Evolutionary conservation across 768 basidiomycete species (phyloP), one percentile per base, ranked within the genome.

Genomic region (Podaxis mareebaensis): DNA sequence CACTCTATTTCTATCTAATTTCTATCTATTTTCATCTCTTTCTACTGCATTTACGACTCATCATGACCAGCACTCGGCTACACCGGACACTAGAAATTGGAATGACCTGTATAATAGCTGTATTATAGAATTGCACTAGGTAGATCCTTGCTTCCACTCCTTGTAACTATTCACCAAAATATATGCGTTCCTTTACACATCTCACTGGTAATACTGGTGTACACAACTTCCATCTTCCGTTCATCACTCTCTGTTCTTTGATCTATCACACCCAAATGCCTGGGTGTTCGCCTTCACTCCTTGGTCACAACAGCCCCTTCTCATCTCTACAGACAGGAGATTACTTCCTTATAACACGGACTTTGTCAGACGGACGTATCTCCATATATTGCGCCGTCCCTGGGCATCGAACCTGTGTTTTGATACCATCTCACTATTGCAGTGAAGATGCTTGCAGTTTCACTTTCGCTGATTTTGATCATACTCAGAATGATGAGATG

Each of bases 121-220:
- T 59, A 59, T 38, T 33, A 49, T 59, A 59, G 44, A 39, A 22
- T 24, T 12, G 30, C 58, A 51, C n/a, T 38, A 59, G 58, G 58
- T 59, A 59, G 58, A 59, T 49, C 58, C 58, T 59, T 39, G 36
- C 46, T 49, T 30, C 46, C 46, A 49, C n/a, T 59, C 58, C n/a
- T 56, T 56, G 15, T 13, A 20, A 28, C 52, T 15, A 24, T 52
- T n/a, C n/a, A 17, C 11, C 30, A 15, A 10, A 51, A 15, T 51
- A 24, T 24, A 42, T 13, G 7, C 3, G 17, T 28, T 10, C 28
- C 49, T 51, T 4, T 11, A 13, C 49, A 17, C 48, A 49, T 49
- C 3, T 20, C 17, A 49, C 8, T 26, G 3, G 22, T 24, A 7
- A 12, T 3, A 51, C 49, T 2, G 4, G 24, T 3, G 12, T 11